Evolutionary conservation across 2,329 filamentous ascomycete species (phyloP).

Genomic region (Curvularia lunata): DNA sequence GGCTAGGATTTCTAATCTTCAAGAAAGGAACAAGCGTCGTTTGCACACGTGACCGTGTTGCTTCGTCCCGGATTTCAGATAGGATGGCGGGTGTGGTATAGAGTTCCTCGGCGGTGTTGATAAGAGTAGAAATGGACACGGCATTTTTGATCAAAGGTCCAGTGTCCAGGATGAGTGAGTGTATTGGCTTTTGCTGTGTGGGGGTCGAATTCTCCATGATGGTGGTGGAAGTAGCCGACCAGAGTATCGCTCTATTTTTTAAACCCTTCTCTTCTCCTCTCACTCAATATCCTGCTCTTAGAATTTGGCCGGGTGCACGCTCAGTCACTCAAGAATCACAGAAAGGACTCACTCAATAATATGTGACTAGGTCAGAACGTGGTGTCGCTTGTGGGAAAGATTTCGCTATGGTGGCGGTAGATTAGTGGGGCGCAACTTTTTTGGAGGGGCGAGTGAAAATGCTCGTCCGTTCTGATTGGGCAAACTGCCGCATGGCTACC

Average conservation of each 20-base stretch:
- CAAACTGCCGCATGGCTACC: background rate
- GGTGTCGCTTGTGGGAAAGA: constrained; percentile 13
- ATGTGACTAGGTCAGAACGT: constrained; percentile 7
- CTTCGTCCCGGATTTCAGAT: constrained; percentile 83
- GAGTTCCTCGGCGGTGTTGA: constrained; percentile 70
- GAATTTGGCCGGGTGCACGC: background rate
- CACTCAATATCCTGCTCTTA: background rate
- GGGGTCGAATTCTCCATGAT: constrained; percentile 15
- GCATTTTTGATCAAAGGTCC: constrained; percentile 95
- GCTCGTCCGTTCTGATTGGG: constrained; percentile 15
- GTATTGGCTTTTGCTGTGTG: constrained; percentile 67
- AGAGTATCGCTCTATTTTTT: background rate
- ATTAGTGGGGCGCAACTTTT: constrained; percentile 21
- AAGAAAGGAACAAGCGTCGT: constrained; percentile 86
- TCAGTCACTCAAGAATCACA: background rate
- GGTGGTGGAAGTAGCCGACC: background rate
- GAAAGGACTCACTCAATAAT: background rate
- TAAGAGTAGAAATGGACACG: constrained; percentile 79
- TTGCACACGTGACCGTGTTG: constrained; percentile 79
- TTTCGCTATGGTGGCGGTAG: constrained; percentile 27
- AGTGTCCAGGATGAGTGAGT: constrained; percentile 86
- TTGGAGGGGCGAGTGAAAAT: constrained; percentile 9
- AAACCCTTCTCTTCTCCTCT: background rate
- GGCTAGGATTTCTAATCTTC: constrained; percentile 73
- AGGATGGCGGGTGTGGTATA: constrained; percentile 83